phyloP scores from a whole-genome alignment of 345 rosid genomes.

The Linum usitatissimum region DNA sequence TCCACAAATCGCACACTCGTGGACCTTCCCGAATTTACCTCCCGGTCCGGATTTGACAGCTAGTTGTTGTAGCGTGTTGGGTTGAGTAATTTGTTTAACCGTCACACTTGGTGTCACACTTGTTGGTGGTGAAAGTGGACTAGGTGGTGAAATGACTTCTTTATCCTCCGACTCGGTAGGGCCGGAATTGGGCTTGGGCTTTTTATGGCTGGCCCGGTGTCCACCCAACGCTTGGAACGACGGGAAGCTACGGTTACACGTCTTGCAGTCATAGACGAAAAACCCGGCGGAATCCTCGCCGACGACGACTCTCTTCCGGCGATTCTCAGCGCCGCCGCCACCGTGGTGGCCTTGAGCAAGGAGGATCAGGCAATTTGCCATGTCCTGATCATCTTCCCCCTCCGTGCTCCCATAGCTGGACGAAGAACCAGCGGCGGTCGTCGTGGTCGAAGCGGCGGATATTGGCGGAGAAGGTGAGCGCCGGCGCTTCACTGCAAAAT shows the following conservation, averaged over 20 bases:
- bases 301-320: slow-evolving; percentile 17
- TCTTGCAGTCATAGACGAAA: slow-evolving; percentile 85
- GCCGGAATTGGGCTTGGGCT: slow-evolving; percentile 31
- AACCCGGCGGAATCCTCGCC: slow-evolving; percentile 28
- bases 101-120: too few relatives aligned
- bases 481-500: slow-evolving; percentile 35
- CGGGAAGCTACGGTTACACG: slow-evolving; percentile 72
- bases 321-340: slow-evolving; percentile 33
- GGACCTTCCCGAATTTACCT: slow-evolving; percentile 37
- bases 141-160: background rate
- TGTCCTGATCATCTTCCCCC: slow-evolving; percentile 56
- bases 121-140: too few relatives aligned
- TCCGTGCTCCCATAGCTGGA: slow-evolving; percentile 25
- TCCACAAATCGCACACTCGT: slow-evolving; percentile 87
- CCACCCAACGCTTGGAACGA: slow-evolving; percentile 99
- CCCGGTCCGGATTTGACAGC: too few relatives aligned
- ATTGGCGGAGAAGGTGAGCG: slow-evolving; percentile 34
- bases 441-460: background rate
- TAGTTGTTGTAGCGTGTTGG: too few relatives aligned
- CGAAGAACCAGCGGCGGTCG: slow-evolving; percentile 6
- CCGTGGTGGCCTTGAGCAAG: slow-evolving; percentile 59
- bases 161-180: background rate
- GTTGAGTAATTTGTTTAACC: too few relatives aligned
- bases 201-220: slow-evolving; percentile 97
- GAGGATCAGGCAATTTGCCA: slow-evolving; percentile 91